phyloP scores from a whole-genome alignment of 192 early-diverging fungal genomes.

The Coemansia sp. region DNA sequence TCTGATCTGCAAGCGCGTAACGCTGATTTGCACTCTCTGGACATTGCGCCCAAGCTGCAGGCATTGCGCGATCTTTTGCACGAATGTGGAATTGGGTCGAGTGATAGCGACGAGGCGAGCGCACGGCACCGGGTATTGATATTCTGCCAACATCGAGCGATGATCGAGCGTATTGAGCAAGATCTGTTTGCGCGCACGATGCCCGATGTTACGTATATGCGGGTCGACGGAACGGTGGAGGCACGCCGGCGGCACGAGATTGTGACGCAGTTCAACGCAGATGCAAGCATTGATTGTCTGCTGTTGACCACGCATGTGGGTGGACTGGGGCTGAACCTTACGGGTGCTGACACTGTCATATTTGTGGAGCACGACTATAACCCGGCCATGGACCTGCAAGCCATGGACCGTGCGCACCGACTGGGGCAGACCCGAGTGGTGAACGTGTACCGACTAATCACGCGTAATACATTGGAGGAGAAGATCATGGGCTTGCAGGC shows the following conservation, averaged over 20 bases:
- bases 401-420: constrained; percentile 98
- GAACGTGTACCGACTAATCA: constrained; percentile 97
- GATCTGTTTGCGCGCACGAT: constrained; percentile 80
- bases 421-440: constrained; percentile 97
- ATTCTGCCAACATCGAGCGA: constrained; percentile 93
- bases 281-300: constrained; percentile 93
- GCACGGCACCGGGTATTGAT: constrained; percentile 86
- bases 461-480: constrained; percentile 95
- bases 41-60: constrained; percentile 82
- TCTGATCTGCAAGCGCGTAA: constrained; percentile 54
- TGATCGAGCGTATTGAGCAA: constrained; percentile 96
- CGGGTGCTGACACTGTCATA: constrained; percentile 98
- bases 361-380: constrained; percentile 99
- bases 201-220: constrained; percentile 88
- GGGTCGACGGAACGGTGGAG: constrained; percentile 91
- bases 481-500: constrained; percentile 99
- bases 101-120: neutral
- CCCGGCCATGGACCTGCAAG: constrained; percentile 98
- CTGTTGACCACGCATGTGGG: constrained; percentile 96
- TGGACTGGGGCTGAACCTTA: constrained; percentile 94
- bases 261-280: constrained; percentile 92
- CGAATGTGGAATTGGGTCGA: constrained; percentile 90
- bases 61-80: constrained; percentile 85
- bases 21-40: constrained; percentile 54
- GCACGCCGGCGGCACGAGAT: constrained; percentile 80